These are phyloP conservation scores for Calocybe gangraenosa DNA, from an alignment of 768 basidiomycete species.

Conservation along the genomic window DNA sequence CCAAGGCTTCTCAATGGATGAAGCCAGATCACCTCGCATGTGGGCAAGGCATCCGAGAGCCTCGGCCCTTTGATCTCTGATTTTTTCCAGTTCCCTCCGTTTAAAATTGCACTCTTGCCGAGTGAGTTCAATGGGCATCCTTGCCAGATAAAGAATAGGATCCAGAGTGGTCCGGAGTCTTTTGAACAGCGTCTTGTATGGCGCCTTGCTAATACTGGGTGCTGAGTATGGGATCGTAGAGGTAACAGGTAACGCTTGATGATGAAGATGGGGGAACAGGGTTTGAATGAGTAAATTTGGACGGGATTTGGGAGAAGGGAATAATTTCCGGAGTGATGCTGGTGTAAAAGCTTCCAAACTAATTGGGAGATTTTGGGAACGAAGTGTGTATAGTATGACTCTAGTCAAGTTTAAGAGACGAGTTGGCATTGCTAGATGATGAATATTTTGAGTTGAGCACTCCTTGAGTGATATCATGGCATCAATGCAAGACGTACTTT, in stretches of 20 bases:
- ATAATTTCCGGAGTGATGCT: constrained; percentile 42
- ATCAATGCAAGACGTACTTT: constrained; percentile 64
- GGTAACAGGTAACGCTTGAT: constrained; percentile 15
- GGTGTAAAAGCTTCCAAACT: constrained; percentile 43
- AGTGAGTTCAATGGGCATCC: constrained; percentile 57
- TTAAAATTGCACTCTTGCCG: constrained; percentile 66
- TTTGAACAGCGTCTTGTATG: constrained; percentile 7
- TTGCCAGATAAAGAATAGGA: constrained; percentile 23
- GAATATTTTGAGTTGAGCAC: background rate
- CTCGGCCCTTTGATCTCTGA: constrained; percentile 67
- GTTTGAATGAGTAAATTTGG: constrained; percentile 50
- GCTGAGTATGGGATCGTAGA: constrained; percentile 14
- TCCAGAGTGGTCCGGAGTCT: constrained; percentile 15
- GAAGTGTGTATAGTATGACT: constrained; percentile 38
- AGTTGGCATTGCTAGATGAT: constrained; percentile 39
- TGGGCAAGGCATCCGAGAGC: constrained; percentile 59
- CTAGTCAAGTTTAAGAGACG: constrained; percentile 33
- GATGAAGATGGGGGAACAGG: constrained; percentile 57
- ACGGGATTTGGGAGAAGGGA: constrained; percentile 39
- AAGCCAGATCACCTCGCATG: constrained; percentile 43
- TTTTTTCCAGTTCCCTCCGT: constrained; percentile 51
- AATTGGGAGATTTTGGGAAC: constrained; percentile 40
- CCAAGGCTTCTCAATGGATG: constrained; percentile 23
- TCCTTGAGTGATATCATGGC: background rate
- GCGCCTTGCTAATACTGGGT: background rate